These are phyloP conservation scores for Gremmenia infestans DNA, from an alignment of 2,329 filamentous ascomycete species.

Conservation along the genomic window DNA sequence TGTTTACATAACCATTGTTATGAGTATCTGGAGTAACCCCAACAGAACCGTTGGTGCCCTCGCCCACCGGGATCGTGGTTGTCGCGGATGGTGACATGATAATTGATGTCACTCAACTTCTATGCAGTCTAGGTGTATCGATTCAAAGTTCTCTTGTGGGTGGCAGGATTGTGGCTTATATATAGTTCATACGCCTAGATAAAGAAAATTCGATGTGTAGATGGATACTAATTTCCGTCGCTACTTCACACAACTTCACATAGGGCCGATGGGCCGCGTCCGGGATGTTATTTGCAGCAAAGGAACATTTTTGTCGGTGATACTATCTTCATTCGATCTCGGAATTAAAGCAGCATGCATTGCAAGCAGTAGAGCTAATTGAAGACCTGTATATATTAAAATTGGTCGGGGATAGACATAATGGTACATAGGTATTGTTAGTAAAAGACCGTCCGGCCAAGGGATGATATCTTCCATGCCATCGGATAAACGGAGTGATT, in stretches of 20 bases:
- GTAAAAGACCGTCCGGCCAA: neutral
- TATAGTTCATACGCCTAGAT: neutral
- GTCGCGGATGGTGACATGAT: conserved; percentile 28
- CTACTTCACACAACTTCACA: neutral
- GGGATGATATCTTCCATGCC: neutral
- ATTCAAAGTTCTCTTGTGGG: neutral
- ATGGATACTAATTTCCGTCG: neutral
- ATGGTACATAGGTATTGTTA: neutral
- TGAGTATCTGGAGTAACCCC: conserved; percentile 16
- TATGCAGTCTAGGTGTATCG: conserved; percentile 16
- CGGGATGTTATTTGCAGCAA: neutral
- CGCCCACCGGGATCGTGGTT: conserved; percentile 5
- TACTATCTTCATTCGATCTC: neutral
- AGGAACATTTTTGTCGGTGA: neutral
- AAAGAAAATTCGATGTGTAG: neutral
- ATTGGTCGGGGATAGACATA: neutral
- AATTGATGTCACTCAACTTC: conserved; percentile 26
- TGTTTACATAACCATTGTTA: conserved; percentile 20
- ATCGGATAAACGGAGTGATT: neutral
- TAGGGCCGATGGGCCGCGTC: neutral
- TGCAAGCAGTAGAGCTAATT: neutral
- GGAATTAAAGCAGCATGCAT: neutral
- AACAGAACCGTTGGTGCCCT: conserved; percentile 1
- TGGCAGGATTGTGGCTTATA: neutral
- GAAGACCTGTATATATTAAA: neutral